phyloP scores from a whole-genome alignment of 106 monocot species.

The Platanthera guangdongensis region DNA sequence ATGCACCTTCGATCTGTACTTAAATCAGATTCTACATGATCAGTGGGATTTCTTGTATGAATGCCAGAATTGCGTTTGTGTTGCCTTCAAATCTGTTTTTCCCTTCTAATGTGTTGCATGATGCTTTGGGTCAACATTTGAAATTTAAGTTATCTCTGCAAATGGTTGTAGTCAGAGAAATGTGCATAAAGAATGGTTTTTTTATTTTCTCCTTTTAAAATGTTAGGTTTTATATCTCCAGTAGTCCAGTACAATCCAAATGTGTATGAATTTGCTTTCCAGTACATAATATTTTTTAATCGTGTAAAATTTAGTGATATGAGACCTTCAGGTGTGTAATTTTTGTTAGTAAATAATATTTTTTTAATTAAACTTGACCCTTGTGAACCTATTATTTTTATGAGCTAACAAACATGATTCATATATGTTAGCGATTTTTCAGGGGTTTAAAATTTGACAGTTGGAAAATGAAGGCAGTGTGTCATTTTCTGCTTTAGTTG shows the following conservation, averaged over 20 bases:
- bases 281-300: neutral
- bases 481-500: no score
- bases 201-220: no score
- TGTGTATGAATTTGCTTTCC: neutral
- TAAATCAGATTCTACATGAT: no score
- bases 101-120: neutral
- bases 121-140: no score
- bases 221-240: neutral
- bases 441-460: neutral
- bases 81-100: neutral
- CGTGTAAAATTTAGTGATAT: neutral
- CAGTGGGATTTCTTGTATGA: no score
- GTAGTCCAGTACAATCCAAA: neutral
- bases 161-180: no score
- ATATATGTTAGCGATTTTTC: neutral
- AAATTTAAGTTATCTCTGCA: no score
- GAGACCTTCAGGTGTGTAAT: neutral
- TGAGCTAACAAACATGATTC: neutral
- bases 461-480: neutral
- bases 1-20: no score
- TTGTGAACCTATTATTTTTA: neutral
- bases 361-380: neutral
- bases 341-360: neutral
- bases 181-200: no score
- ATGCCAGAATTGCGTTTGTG: neutral